A percentile compares a stretch with the other conserved stretches of the same genome.
These are phyloP conservation scores for Fusarium armeniacum DNA, from an alignment of 2,329 filamentous ascomycete species.

Conservation along the genomic window DNA sequence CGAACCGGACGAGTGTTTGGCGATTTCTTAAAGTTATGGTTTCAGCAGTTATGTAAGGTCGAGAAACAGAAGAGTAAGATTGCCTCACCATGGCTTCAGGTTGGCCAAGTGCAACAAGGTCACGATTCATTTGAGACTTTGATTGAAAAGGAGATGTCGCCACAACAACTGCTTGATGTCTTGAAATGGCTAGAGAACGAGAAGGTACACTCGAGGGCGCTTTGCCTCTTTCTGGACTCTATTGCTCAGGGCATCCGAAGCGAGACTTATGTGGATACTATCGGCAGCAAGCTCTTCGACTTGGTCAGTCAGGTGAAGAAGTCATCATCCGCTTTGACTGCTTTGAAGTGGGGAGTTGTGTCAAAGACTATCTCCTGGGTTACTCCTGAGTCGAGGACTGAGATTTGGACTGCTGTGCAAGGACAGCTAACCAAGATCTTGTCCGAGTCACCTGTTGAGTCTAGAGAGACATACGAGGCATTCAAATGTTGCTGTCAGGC, in stretches of 20 bases:
- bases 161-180: slow-evolving; percentile 60
- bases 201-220: slow-evolving; percentile 51
- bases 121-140: slow-evolving; percentile 42
- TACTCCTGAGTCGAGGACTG: slow-evolving; percentile 47
- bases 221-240: slow-evolving; percentile 60
- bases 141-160: slow-evolving; percentile 61
- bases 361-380: slow-evolving; percentile 56
- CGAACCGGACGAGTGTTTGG: slow-evolving; percentile 61
- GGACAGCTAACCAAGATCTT: slow-evolving; percentile 54
- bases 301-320: slow-evolving; percentile 52
- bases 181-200: slow-evolving; percentile 60
- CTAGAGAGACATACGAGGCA: slow-evolving; percentile 57
- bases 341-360: slow-evolving; percentile 60
- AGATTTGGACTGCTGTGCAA: slow-evolving; percentile 55
- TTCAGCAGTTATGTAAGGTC: slow-evolving; percentile 56
- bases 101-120: slow-evolving; percentile 40
- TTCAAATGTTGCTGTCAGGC: slow-evolving; percentile 57
- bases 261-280: slow-evolving; percentile 60
- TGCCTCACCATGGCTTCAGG: slow-evolving; percentile 54
- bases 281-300: slow-evolving; percentile 57
- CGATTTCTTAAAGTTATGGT: slow-evolving; percentile 64
- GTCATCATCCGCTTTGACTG: slow-evolving; percentile 50
- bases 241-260: slow-evolving; percentile 59
- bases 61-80: slow-evolving; percentile 50
- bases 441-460: slow-evolving; percentile 52